phyloP scores from a whole-genome alignment of 495 filamentous ascomycete species.

The Aspergillus kassunensis region DNA sequence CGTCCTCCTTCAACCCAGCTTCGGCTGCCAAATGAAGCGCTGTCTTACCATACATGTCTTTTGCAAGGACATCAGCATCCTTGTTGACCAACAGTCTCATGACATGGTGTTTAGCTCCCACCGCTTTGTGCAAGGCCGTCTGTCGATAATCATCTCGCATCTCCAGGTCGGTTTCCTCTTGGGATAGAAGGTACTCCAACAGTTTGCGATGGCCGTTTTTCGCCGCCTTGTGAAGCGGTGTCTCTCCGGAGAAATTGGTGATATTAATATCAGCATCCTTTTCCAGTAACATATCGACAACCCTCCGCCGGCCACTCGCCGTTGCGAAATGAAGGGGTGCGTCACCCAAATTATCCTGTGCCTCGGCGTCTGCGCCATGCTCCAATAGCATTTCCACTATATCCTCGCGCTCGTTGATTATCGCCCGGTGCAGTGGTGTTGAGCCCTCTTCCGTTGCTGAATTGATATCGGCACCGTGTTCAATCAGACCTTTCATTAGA shows the following conservation, averaged over 20 bases:
- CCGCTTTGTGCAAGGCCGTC: constrained; percentile 23
- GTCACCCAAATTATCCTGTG: constrained; percentile 20
- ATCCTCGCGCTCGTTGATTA: constrained; percentile 27
- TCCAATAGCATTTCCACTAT: constrained; percentile 29
- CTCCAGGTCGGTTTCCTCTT: constrained; percentile 31
- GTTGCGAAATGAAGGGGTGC: constrained; percentile 40
- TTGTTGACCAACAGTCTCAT: constrained; percentile 23
- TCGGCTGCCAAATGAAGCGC: constrained; percentile 29
- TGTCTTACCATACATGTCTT: constrained; percentile 30
- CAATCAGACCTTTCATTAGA: constrained; percentile 6
- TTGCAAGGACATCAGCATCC: constrained; percentile 19
- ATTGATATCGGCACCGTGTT: constrained; percentile 5
- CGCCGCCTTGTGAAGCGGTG: constrained; percentile 41
- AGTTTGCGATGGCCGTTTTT: constrained; percentile 33
- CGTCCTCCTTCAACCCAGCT: constrained; percentile 22
- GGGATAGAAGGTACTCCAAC: constrained; percentile 35
- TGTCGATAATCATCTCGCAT: constrained; percentile 19
- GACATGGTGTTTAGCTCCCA: constrained; percentile 25
- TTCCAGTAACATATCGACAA: constrained; percentile 38
- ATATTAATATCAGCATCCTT: constrained; percentile 40
- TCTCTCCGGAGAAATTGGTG: constrained; percentile 26
- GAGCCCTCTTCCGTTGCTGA: constrained; percentile 18
- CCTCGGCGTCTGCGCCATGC: constrained; percentile 26
- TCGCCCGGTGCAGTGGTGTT: constrained; percentile 33
- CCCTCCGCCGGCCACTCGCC: constrained; percentile 25